These are phyloP conservation scores for Penicillium turbatum DNA, from an alignment of 495 filamentous ascomycete species.

Conservation along the genomic window DNA sequence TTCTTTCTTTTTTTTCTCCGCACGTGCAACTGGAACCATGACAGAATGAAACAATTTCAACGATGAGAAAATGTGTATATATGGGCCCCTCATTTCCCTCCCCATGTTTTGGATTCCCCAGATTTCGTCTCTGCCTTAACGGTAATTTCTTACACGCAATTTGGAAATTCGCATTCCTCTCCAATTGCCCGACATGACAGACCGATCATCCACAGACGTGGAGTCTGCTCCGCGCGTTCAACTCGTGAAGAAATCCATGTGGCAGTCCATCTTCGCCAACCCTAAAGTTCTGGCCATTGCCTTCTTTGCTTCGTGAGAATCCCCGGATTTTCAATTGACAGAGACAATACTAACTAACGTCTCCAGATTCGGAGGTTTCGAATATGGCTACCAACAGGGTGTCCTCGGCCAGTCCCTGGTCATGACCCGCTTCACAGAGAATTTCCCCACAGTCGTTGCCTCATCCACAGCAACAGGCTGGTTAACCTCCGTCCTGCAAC, in stretches of 20 bases:
- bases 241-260: constrained; percentile 30
- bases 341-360: not conserved
- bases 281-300: constrained; percentile 42
- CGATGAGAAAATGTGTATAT: constrained; percentile 4
- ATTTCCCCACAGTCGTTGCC: constrained; percentile 39
- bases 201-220: constrained; percentile 17
- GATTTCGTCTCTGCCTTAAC: constrained; percentile 1
- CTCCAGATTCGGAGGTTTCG: constrained; percentile 39
- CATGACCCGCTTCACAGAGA: constrained; percentile 40
- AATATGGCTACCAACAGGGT: constrained; percentile 48
- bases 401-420: constrained; percentile 41
- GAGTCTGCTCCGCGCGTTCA: constrained; percentile 20
- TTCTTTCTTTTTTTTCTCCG: constrained; percentile 8
- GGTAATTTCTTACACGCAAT: not conserved
- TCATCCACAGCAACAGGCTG: constrained; percentile 40
- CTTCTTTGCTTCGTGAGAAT: constrained; percentile 40
- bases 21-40: constrained; percentile 1
- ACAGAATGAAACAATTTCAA: not conserved
- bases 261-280: constrained; percentile 30
- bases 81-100: constrained; percentile 9
- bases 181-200: constrained; percentile 15
- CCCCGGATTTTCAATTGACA: not conserved
- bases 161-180: not conserved
- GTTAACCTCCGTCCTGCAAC: constrained; percentile 60
- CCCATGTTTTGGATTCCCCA: constrained; percentile 10